Conservation (phyloP, 345 rosid genomes). For the Physaria fendleri region DNA sequence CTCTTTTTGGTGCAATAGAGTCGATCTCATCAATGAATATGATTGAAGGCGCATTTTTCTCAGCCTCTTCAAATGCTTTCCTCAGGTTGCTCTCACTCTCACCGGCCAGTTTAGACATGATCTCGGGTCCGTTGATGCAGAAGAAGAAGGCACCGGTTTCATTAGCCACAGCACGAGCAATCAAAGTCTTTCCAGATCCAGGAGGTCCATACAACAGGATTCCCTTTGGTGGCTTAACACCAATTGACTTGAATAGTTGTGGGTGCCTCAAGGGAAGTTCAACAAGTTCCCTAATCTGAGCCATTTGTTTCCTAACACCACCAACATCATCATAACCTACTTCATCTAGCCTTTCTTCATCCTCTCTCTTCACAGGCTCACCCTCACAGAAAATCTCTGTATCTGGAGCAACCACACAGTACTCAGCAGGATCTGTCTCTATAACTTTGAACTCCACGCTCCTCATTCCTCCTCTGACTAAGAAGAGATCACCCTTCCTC, state of each 20-base stretch:
- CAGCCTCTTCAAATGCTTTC: constrained; percentile 97
- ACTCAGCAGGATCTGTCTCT: constrained; percentile 86
- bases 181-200: constrained; percentile 86
- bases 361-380: constrained; percentile 90
- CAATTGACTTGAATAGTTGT: constrained; percentile 91
- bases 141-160: constrained; percentile 99
- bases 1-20: constrained; percentile 94
- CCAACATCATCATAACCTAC: constrained; percentile 99
- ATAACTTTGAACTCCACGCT: constrained; percentile 89
- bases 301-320: constrained; percentile 98
- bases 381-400: constrained; percentile 98
- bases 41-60: constrained; percentile 95
- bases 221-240: constrained; percentile 99
- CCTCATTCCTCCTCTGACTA: constrained; percentile 98
- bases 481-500: constrained; percentile 93
- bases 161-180: constrained; percentile 97
- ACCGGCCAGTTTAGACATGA: constrained; percentile 95
- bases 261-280: constrained; percentile 97
- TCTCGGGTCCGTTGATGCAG: constrained; percentile 92
- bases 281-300: constrained; percentile 92
- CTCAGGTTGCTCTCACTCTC: constrained; percentile 99
- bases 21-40: constrained; percentile 92
- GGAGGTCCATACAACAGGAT: constrained; percentile 87
- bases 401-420: constrained; percentile 96
- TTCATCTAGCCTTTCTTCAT: constrained; percentile 88